Conservation (phyloP, 805 yeast species). For the Kuraishia capsulata region DNA sequence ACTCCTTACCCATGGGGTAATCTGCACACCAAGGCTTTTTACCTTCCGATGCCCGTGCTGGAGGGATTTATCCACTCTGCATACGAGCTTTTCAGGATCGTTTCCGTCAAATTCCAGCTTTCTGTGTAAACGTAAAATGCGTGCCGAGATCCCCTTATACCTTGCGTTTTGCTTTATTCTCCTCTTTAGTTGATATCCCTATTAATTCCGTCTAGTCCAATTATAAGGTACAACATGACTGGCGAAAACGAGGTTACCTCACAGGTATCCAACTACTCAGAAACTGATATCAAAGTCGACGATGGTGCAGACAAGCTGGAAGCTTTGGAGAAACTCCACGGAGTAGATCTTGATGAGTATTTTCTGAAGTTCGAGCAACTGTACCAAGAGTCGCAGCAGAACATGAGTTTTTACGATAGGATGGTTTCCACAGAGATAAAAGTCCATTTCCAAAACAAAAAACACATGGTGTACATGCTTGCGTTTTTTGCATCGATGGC, state of each 20-base stretch:
- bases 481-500: constrained; percentile 55
- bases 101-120: no score
- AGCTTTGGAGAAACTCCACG: constrained; percentile 16
- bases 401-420: constrained; percentile 28
- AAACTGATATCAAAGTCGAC: constrained; percentile 12
- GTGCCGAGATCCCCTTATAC: no score
- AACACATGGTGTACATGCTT: constrained; percentile 35
- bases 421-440: constrained; percentile 26
- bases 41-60: no score
- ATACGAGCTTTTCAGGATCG: no score
- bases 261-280: background rate
- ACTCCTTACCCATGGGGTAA: no score
- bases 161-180: no score
- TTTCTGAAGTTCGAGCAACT: constrained; percentile 23
- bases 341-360: constrained; percentile 25
- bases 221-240: no score
- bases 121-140: no score
- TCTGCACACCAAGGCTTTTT: no score
- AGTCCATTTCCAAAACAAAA: constrained; percentile 33
- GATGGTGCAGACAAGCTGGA: constrained; percentile 17
- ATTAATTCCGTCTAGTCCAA: no score
- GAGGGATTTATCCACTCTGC: no score
- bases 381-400: constrained; percentile 20
- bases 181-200: no score
- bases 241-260: background rate